Base-by-base conservation (phyloP, 2,329 filamentous ascomycete species). In the Colletotrichum sp. region DNA sequence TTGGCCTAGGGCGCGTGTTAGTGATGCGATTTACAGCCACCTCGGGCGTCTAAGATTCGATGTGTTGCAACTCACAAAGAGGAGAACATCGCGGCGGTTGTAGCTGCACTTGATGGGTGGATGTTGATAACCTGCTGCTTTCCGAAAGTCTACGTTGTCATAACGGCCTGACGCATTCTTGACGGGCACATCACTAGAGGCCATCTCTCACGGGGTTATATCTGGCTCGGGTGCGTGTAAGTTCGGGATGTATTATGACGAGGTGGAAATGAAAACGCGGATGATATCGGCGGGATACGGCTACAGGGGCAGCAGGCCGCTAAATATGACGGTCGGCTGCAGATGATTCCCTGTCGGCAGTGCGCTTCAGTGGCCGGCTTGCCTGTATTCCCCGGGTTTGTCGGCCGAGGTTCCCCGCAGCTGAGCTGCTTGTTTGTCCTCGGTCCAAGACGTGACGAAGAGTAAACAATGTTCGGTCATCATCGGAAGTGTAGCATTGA, bases 81-180 rank as follows among this genome's bases (percentile, higher is more conserved):
- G 81, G 13, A 86, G 81, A 3, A 87, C 84, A 78, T 88, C 86
- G 16, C 86, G 82, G n/a, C 86, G 84, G 69, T 86, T 85, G 77
- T 87, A 87, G 79, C 81, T 83, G 72, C 82, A 84, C 78, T 86
- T 85, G 59, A 85, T 78, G 4, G 84, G 81, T 8, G 85, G 81
- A 62, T 85, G 83, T 65, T 83, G 76, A 80, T 82, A 83, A 18
- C 84, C 85, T 10, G 79, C 80, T 7, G 85, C 85, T 78, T 86
- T 86, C 34, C 79, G 78, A 70, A 86, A 86, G 78, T 86, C 85
- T 71, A 86, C 85, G 72, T 86, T 86, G 75, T 85, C 84, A 75
- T 86, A 86, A 52, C 84, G 79, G 32, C 85, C 85, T 16, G 82
- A 83, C 72, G 83, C 81, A 55, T 84, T 84, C 76, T 84, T 85